Base-by-base conservation (phyloP, 345 rosid species). In the Rhodamnia argentea region DNA sequence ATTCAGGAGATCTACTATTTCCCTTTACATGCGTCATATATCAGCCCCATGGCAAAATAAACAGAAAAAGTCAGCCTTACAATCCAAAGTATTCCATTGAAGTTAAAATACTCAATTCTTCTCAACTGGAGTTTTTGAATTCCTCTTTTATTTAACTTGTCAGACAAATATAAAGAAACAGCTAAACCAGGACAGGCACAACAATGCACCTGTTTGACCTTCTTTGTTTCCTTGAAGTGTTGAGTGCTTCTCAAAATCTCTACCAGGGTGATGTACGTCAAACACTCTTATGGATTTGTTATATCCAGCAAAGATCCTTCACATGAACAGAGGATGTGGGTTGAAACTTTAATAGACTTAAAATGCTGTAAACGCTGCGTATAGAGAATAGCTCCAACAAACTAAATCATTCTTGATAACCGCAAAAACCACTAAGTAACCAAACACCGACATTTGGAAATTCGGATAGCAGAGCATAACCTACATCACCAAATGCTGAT, bases 221-320 rank as follows among this genome's bases (percentile, higher is more conserved):
- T 97, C 99, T 91, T 96, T 96, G 32, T 95, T 94, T 90, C 94
- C 94, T 86, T 96, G 93, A 82, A 93, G 84, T 22, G 97, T 97
- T 54, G 99, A 93, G 90, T 92, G 90, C 83, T 92, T 94, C 56
- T 88, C 85, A 82, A 94, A 96, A 88, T 96, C 99, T 92, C 99
- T 93, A 89, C 99, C 99, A 52, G 99, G 99, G 75, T 96, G 98
- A 87, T 97, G 99, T 87, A 97, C 83, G 83, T 97, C 98, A 89
- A 97, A 97, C 78, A 93, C 93, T 91, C 99, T 93, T 13, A 97
- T 59, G 82, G 91, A 90, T 91, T 94, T 97, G 89, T 97, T 97
- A 87, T 96, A 97, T 51, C 98, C 99, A 86, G 95, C 99, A 91
- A 92, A 97, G 52, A 97, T 90, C 95, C 99, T 97, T 88, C 88